phyloP scores from a whole-genome alignment of 1,284 basidiomycete species.

The Ganoderma lingzhi region DNA sequence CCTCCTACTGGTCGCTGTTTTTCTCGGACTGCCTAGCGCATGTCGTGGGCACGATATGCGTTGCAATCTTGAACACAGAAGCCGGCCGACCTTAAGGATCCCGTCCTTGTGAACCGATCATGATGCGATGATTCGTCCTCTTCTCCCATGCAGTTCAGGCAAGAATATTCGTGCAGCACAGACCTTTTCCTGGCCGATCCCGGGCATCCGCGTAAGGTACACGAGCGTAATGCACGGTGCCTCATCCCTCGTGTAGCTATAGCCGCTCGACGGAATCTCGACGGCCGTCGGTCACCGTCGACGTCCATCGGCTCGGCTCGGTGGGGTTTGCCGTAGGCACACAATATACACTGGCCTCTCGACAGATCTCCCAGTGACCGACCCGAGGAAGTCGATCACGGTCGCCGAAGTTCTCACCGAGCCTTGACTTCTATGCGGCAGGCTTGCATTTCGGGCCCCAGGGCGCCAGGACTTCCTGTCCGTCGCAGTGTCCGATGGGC shows the following conservation, averaged over 20 bases:
- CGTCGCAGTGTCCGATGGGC: neutral
- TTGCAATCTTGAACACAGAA: no score
- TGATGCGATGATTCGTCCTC: no score
- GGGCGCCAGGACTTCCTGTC: neutral
- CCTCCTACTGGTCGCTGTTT: no score
- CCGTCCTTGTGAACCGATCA: no score
- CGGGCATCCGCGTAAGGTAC: neutral
- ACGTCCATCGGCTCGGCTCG: neutral
- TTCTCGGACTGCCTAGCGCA: no score
- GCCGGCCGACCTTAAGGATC: no score
- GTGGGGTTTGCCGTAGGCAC: neutral
- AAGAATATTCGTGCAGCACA: neutral
- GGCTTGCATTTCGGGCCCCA: neutral
- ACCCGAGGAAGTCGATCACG: neutral
- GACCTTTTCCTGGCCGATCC: neutral
- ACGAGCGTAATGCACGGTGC: neutral
- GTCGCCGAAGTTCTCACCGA: neutral
- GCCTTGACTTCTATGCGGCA: neutral
- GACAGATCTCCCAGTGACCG: neutral
- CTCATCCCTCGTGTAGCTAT: neutral
- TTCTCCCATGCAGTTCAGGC: neutral
- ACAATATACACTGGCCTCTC: neutral
- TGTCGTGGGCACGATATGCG: no score
- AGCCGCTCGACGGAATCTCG: neutral
- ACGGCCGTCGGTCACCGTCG: neutral